Evolutionary conservation across 257 asterid species (phyloP).

Genomic region (Marsdenia floribunda): DNA sequence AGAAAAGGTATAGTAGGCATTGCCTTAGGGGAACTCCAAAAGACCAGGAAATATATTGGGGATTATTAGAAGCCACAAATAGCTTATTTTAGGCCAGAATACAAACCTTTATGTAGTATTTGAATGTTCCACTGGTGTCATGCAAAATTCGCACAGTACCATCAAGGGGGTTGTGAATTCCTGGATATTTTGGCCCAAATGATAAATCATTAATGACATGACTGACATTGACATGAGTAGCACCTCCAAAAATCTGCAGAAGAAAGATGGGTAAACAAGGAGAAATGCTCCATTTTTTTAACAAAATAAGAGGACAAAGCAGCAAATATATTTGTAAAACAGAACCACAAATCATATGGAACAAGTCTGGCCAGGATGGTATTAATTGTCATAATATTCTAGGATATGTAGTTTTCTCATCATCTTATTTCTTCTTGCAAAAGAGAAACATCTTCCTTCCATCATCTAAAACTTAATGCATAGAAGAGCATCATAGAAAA

Average conservation of each 20-base stretch:
- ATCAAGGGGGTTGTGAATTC: conserved; percentile 95
- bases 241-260: conserved; percentile 78
- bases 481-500: background rate
- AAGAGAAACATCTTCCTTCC: background rate
- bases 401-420: background rate
- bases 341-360: background rate
- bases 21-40: background rate
- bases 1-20: background rate
- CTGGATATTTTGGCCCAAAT: conserved; percentile 97
- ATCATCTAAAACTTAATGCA: background rate
- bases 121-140: conserved; percentile 91
- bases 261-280: conserved; percentile 13
- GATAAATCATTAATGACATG: conserved; percentile 89
- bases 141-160: conserved; percentile 76
- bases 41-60: background rate
- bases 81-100: conserved; percentile 2
- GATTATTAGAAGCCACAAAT: background rate
- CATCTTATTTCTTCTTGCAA: background rate
- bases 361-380: background rate
- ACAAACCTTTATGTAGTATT: conserved; percentile 92
- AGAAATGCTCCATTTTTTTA: background rate
- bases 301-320: background rate
- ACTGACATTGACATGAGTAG: conserved; percentile 93
- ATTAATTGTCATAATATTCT: background rate
- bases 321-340: background rate